Percentiles rank a stretch among this genome's conserved stretches.
These are phyloP conservation scores for Clathrospora elynae DNA, from an alignment of 2,329 filamentous ascomycete species.

Conservation along the genomic window DNA sequence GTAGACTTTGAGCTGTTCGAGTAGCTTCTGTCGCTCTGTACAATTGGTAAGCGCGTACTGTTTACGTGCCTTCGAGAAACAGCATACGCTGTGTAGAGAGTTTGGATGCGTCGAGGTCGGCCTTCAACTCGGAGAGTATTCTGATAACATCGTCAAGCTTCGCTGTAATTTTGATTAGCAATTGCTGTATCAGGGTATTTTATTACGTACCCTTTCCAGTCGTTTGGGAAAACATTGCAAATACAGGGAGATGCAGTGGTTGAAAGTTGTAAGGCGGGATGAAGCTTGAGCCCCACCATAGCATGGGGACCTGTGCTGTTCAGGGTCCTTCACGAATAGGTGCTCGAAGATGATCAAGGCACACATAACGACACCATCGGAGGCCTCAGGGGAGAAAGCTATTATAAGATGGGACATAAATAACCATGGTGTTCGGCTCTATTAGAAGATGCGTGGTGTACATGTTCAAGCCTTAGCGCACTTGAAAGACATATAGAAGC, in stretches of 20 bases:
- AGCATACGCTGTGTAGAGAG: constrained; percentile 65
- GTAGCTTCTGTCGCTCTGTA: constrained; percentile 64
- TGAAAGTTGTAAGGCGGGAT: constrained; percentile 4
- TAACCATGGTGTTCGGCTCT: too few species aligned
- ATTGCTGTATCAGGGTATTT: too few species aligned
- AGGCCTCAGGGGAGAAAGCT: too few species aligned
- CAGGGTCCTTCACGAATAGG: constrained; percentile 4
- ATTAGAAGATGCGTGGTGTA: too few species aligned
- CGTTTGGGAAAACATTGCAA: constrained; percentile 17
- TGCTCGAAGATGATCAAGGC: constrained; percentile 13
- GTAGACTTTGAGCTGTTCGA: constrained; percentile 74
- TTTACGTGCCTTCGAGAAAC: not conserved
- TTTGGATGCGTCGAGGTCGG: constrained; percentile 65
- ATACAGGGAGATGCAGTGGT: not conserved
- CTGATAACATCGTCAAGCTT: constrained; percentile 72
- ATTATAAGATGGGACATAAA: too few species aligned
- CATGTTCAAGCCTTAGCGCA: too few species aligned
- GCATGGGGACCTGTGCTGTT: constrained; percentile 7
- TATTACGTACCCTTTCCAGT: constrained; percentile 36
- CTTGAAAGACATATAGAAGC: too few species aligned
- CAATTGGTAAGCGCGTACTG: constrained; percentile 12
- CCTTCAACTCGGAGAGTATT: constrained; percentile 65
- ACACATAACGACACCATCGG: not conserved
- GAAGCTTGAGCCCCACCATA: constrained; percentile 17
- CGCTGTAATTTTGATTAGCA: constrained; percentile 50